These are phyloP conservation scores for Plasmodiophora brassicae DNA, from an alignment of 208 protist genomes.

Conservation along the genomic window DNA sequence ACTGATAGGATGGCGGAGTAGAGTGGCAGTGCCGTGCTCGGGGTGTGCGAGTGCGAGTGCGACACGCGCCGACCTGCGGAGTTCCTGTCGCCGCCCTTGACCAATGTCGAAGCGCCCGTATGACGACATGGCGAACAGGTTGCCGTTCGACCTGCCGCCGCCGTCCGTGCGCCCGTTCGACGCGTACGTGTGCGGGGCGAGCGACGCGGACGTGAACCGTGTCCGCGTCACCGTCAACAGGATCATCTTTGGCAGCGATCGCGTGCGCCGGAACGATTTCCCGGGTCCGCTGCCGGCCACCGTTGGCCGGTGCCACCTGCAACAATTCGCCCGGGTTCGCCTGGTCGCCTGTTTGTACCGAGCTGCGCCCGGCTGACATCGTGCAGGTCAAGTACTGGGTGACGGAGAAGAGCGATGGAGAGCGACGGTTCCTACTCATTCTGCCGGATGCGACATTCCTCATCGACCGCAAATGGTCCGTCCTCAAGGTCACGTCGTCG, in stretches of 20 bases:
- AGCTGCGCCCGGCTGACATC: too few relatives aligned
- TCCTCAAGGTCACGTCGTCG: neutral
- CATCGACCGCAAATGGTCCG: neutral
- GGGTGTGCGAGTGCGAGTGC: too few relatives aligned
- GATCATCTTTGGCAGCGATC: neutral
- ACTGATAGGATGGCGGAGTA: too few relatives aligned
- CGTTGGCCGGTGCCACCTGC: neutral
- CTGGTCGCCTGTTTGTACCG: too few relatives aligned
- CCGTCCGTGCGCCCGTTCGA: neutral
- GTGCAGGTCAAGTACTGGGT: too few relatives aligned
- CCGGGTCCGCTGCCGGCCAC: neutral
- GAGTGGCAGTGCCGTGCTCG: too few relatives aligned
- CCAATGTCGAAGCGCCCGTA: too few relatives aligned
- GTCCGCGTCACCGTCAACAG: neutral
- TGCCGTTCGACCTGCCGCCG: neutral
- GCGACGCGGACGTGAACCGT: neutral
- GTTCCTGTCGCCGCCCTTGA: too few relatives aligned
- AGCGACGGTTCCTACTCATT: neutral
- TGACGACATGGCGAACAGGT: neutral
- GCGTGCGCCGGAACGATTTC: neutral
- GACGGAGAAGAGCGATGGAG: slow-evolving; percentile 13
- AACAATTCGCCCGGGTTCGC: neutral
- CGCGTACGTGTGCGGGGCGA: neutral
- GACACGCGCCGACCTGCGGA: too few relatives aligned
- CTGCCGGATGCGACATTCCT: neutral